Evolutionary conservation across 2,329 filamentous ascomycete species (phyloP), one percentile per base, ranked within the genome.

Genomic region (Aspergillus caelatus): DNA sequence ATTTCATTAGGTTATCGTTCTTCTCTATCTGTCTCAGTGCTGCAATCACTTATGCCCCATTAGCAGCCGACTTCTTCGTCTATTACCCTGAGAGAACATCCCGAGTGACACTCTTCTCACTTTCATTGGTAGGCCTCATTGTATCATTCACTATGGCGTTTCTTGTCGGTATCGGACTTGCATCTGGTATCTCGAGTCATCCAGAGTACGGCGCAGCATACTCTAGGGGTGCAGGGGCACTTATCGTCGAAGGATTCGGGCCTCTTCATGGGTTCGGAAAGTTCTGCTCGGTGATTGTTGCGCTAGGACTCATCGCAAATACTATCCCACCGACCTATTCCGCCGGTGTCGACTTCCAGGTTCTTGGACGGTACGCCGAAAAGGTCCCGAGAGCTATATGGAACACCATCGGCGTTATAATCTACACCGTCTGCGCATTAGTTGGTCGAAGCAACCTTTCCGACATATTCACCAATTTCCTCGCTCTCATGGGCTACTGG

Each of bases 401-500:
- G 88, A 89, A 88, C 64, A 87, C 85, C 0, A 71, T 89, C 4
- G 82, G 86, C 3, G 84, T 87, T 0, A 75, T 91, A 45, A 85
- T 91, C 52, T 89, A 87, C 71, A 86, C 86, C 10, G 84, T 89
- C 32, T 89, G 88, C 68, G 88, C 88, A 0, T 80, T 90, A 19
- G 88, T 84, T 0, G 89, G 89, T 0, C 83, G 88, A 16, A 81
- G 83, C 28, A 77, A 88, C 67, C 81, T 91, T 2, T 84, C 87
- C 0, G 82, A 82, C 30, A 89, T 91, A 62, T 90, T 91, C 72
- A 87, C 86, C 12, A 91, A 91, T 72, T 90, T 91, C 73, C 80
- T 91, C 6, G 87, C 88, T 0, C 77, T 91, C 26, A 91, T 91
- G 86, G 89, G 89, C 1, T 91, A 91, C 75, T 91, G 88, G 88